Conservation (phyloP, 768 basidiomycete genomes). For the Naganishia vaughanmartiniae region DNA sequence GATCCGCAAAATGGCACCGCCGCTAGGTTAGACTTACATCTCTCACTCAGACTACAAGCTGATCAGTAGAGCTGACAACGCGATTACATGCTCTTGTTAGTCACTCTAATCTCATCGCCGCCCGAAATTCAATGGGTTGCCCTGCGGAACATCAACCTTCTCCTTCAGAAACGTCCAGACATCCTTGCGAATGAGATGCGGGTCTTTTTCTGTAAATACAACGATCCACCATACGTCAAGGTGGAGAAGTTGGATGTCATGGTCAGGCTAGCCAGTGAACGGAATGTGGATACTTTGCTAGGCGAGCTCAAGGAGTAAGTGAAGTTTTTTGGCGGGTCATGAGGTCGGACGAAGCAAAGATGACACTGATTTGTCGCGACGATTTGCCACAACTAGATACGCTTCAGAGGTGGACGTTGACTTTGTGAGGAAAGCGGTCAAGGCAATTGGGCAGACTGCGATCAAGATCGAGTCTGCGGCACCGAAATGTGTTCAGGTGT, state of each 20-base stretch:
- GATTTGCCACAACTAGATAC: slow-evolving; percentile 60
- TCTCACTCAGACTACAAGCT: not conserved
- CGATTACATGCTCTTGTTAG: slow-evolving; percentile 47
- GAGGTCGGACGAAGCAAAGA: not conserved
- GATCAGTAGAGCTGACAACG: not conserved
- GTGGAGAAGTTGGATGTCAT: slow-evolving; percentile 98
- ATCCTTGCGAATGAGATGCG: slow-evolving; percentile 93
- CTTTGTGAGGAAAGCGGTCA: slow-evolving; percentile 90
- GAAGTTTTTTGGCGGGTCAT: not conserved
- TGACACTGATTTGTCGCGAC: not conserved
- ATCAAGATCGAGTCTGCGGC: slow-evolving; percentile 91
- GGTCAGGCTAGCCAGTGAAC: slow-evolving; percentile 85
- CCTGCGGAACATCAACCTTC: slow-evolving; percentile 89
- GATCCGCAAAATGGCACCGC: slow-evolving; percentile 95
- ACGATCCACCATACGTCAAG: slow-evolving; percentile 98
- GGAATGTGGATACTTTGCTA: slow-evolving; percentile 88
- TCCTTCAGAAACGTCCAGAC: slow-evolving; percentile 88
- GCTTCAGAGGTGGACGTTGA: slow-evolving; percentile 97
- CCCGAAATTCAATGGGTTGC: slow-evolving; percentile 99
- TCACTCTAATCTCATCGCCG: slow-evolving; percentile 91
- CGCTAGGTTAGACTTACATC: slow-evolving; percentile 55
- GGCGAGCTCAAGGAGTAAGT: slow-evolving; percentile 93
- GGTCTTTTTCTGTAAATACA: slow-evolving; percentile 99
- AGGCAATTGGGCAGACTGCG: slow-evolving; percentile 92
- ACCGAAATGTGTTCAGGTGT: slow-evolving; percentile 88